Conservation (phyloP, 345 rosid genomes). For the Schrenkiella parvula region DNA sequence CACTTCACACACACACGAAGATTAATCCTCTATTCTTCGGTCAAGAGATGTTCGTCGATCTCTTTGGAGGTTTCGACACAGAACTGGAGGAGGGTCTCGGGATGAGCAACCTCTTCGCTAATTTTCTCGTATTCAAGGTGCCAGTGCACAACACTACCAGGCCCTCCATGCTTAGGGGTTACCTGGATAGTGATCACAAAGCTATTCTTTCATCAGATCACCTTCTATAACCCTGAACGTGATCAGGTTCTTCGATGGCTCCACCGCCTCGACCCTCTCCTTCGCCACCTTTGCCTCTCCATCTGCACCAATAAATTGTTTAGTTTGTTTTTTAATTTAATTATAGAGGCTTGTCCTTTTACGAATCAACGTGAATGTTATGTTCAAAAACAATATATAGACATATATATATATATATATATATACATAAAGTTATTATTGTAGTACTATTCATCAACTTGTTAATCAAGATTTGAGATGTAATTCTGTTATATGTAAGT, state of each 20-base stretch:
- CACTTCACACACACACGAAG: not conserved
- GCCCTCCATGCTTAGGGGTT: not conserved
- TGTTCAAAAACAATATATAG: not conserved
- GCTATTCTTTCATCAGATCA: conserved; percentile 17
- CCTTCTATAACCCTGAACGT: conserved; percentile 13
- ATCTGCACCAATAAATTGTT: conserved; percentile 6
- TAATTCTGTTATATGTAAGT: not conserved
- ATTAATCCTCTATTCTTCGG: not conserved
- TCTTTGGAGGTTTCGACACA: conserved; percentile 23
- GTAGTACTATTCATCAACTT: not conserved
- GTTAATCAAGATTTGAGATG: not conserved
- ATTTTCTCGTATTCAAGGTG: conserved; percentile 35
- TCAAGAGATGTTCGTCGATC: conserved; percentile 27
- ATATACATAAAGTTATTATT: not conserved
- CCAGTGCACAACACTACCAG: conserved; percentile 28
- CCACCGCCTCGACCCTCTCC: not conserved
- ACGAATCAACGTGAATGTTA: not conserved
- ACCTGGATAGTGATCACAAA: not conserved
- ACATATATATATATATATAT: not conserved
- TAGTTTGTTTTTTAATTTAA: not conserved
- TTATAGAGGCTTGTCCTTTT: not conserved
- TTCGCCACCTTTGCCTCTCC: conserved; percentile 4
- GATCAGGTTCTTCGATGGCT: not conserved
- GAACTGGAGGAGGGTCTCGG: conserved; percentile 20
- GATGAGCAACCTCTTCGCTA: conserved; percentile 27